Base-by-base conservation (phyloP, 495 filamentous ascomycete genomes). In the Trichocladium antarcticum region DNA sequence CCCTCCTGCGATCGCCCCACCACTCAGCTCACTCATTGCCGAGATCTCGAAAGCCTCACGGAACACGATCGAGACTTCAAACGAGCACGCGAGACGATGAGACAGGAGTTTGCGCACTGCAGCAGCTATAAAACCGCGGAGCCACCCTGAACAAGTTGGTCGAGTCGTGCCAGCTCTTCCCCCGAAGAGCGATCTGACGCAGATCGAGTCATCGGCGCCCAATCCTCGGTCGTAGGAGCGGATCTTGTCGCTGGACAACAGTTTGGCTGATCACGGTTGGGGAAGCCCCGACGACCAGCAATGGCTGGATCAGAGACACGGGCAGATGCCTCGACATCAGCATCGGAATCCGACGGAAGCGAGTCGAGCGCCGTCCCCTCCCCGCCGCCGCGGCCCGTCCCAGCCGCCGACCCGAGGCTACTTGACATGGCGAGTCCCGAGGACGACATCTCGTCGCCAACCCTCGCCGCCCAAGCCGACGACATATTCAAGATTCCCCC, bases 401-500 rank as follows among this genome's bases (percentile, higher is more conserved):
- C 75, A 32, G 70, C 72, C 8, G 62, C 66, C 44, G 75, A 78
- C 44, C 69, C 68, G 8, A 67, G 60, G 17, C 63, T 78, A 7
- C 59, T 54, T 36, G 40, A 47, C 31, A 21, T 40, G 3, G 21
- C 45, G n/a, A 38, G 17, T 10, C 22, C 54, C 42, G 57, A 61
- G 5, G 45, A 27, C 54, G 54, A 60, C 11, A 43, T 50, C 24
- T 40, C 57, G 0, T 56, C 61, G 17, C 67, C 71, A 6, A 55
- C 59, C 5, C 62, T 65, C 47, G 42, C 59, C 47, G 55, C 50
- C 1, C 50, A 62, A 5, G 49, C 57, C 44, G 59, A 70, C 31
- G 83, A 87, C 58, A 77, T 95, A 45, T 85, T 85, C 66, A 76
- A 78, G 19, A 72, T 98, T 32, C 65, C 77, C 0, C 80, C 88